phyloP scores from a whole-genome alignment of 768 basidiomycete species.

The Termitomyces sp. region DNA sequence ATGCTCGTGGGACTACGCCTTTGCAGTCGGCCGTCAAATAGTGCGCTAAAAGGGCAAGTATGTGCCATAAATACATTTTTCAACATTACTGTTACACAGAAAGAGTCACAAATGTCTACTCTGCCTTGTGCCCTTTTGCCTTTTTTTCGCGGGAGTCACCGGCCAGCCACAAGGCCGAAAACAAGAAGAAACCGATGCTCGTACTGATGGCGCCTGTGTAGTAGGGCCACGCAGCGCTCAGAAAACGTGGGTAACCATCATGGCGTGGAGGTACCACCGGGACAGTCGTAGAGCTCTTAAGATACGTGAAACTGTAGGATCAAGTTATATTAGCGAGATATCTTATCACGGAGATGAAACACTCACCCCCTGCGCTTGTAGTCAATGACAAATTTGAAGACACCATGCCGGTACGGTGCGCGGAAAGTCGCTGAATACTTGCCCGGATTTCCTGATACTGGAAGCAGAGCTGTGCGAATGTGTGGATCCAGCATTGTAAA shows the following conservation, averaged over 20 bases:
- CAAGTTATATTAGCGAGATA: conserved; percentile 2
- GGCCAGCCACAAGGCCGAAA: conserved; percentile 83
- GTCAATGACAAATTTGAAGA: conserved; percentile 95
- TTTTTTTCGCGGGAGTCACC: conserved; percentile 72
- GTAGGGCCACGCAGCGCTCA: conserved; percentile 95
- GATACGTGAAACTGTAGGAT: conserved; percentile 58
- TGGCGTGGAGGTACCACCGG: conserved; percentile 91
- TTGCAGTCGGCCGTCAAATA: neutral
- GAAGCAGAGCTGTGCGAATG: conserved; percentile 71
- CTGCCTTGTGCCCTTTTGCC: conserved; percentile 36
- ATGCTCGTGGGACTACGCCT: too few relatives aligned
- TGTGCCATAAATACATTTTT: conserved; percentile 10
- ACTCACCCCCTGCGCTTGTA: conserved; percentile 85
- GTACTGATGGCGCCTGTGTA: conserved; percentile 90
- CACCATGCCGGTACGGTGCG: conserved; percentile 93
- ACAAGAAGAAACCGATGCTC: conserved; percentile 77
- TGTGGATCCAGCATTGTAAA: conserved; percentile 99
- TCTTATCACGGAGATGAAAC: neutral
- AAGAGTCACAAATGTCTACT: conserved; percentile 25
- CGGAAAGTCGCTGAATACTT: conserved; percentile 82
- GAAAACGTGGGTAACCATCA: conserved; percentile 93
- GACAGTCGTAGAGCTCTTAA: conserved; percentile 70
- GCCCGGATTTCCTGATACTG: conserved; percentile 52
- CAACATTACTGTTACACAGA: conserved; percentile 4
- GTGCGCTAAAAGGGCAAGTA: neutral